Percentiles rank a stretch among this genome's conserved stretches.
Evolutionary conservation across 2,329 filamentous ascomycete species (phyloP).

Genomic region (Macrophomina phaseolina): DNA sequence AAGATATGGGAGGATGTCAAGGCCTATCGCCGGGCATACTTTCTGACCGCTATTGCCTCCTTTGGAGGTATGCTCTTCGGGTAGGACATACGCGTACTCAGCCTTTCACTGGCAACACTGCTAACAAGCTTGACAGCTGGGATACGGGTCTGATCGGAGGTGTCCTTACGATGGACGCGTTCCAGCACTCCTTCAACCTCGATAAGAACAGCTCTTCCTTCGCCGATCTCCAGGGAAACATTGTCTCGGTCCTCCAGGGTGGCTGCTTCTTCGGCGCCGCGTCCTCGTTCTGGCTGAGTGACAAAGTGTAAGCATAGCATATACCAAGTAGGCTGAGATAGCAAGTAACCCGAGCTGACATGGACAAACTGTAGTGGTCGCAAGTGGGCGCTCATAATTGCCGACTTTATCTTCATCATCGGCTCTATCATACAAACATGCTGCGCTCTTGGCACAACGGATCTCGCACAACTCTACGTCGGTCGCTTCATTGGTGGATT

Average conservation of each 20-base stretch:
- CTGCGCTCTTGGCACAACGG: conserved; percentile 42
- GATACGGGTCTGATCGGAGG: conserved; percentile 42
- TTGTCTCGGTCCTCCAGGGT: conserved; percentile 51
- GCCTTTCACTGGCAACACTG: not conserved
- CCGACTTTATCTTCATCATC: conserved; percentile 50
- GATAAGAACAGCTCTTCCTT: conserved; percentile 41
- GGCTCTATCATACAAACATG: conserved; percentile 50
- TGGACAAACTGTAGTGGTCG: conserved; percentile 37
- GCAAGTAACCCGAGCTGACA: not conserved
- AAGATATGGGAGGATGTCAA: conserved; percentile 41
- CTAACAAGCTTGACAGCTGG: conserved; percentile 26
- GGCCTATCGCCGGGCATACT: conserved; percentile 47
- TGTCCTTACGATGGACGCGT: conserved; percentile 51
- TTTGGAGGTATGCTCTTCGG: conserved; percentile 47
- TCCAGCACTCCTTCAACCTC: conserved; percentile 50
- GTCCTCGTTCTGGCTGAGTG: conserved; percentile 49
- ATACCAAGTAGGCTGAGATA: not conserved
- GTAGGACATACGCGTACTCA: conserved; percentile 35
- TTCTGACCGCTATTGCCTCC: conserved; percentile 49
- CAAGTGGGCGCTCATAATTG: conserved; percentile 49
- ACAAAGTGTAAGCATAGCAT: conserved; percentile 40
- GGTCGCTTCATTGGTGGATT: conserved; percentile 53
- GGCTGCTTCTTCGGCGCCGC: conserved; percentile 54
- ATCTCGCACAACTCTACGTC: conserved; percentile 48
- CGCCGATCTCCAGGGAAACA: conserved; percentile 50